Percentiles rank a stretch among this genome's conserved stretches.
phyloP scores from a whole-genome alignment of 805 yeast species.

The Cyberlindnera japonica region DNA sequence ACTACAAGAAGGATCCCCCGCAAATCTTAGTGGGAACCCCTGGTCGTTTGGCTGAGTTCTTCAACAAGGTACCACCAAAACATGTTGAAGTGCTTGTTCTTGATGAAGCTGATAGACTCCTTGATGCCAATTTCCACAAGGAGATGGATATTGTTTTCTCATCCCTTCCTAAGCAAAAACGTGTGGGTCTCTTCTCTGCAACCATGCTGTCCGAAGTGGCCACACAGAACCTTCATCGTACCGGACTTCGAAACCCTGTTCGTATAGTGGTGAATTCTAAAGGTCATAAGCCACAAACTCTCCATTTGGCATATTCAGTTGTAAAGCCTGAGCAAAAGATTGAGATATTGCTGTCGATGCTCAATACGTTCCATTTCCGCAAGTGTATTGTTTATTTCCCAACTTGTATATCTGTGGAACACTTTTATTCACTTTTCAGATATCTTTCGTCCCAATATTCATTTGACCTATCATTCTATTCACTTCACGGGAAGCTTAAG shows the following conservation, averaged over 20 bases:
- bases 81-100: constrained; percentile 71
- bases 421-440: constrained; percentile 59
- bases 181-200: constrained; percentile 94
- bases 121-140: constrained; percentile 70
- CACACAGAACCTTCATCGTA: constrained; percentile 69
- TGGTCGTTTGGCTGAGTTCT: constrained; percentile 77
- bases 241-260: constrained; percentile 93
- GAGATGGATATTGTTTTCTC: constrained; percentile 67
- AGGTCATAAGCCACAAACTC: constrained; percentile 53
- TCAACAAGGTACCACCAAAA: constrained; percentile 54
- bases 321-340: constrained; percentile 61
- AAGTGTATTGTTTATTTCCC: constrained; percentile 92
- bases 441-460: constrained; percentile 31
- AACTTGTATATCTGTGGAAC: constrained; percentile 80
- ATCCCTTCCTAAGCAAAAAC: constrained; percentile 79
- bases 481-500: constrained; percentile 89
- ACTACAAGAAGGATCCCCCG: constrained; percentile 52
- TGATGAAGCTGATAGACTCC: constrained; percentile 86
- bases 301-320: constrained; percentile 58
- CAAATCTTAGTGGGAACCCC: constrained; percentile 89
- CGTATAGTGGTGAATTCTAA: constrained; percentile 70
- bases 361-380: constrained; percentile 53
- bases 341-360: constrained; percentile 49
- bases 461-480: constrained; percentile 46
- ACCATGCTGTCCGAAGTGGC: constrained; percentile 70